Conservation (phyloP, 164 flowering plant species). For the Nymphaea colorata region DNA sequence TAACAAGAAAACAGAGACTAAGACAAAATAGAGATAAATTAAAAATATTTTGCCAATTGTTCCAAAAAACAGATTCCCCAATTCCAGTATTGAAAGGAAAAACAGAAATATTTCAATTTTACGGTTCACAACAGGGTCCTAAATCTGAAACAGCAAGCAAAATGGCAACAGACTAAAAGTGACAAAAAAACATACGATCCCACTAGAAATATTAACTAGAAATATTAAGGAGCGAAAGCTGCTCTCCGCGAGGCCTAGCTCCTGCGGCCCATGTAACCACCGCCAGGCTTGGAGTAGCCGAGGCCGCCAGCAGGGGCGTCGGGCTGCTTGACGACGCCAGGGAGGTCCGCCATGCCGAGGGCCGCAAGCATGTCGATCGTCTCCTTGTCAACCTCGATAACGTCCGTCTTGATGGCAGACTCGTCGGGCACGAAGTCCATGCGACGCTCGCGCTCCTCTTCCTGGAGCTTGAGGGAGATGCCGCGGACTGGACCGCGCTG, state of each 20-base stretch:
- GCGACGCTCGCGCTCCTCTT: conserved; percentile 70
- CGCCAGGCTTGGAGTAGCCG: conserved; percentile 11
- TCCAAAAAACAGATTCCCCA: too few relatives aligned
- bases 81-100: too few relatives aligned
- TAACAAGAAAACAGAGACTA: too few relatives aligned
- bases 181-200: too few relatives aligned
- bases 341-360: conserved; percentile 60
- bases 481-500: conserved; percentile 70
- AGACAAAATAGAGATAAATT: too few relatives aligned
- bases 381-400: conserved; percentile 61
- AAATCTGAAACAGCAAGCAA: too few relatives aligned
- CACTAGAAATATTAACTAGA: too few relatives aligned
- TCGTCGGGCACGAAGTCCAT: conserved; percentile 79
- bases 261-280: conserved; percentile 15
- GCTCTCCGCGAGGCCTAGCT: neutral
- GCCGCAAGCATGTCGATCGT: conserved; percentile 63
- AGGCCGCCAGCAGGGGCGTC: conserved; percentile 11
- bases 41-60: too few relatives aligned
- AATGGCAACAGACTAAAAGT: too few relatives aligned
- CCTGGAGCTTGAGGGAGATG: conserved; percentile 64
- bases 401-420: conserved; percentile 51
- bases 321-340: conserved; percentile 43
- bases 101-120: too few relatives aligned
- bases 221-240: too few relatives aligned
- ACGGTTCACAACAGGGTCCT: too few relatives aligned